Percentiles rank a stretch among this genome's conserved stretches.
Conservation (phyloP, 768 basidiomycete genomes). For the Tulasnella sp. region DNA sequence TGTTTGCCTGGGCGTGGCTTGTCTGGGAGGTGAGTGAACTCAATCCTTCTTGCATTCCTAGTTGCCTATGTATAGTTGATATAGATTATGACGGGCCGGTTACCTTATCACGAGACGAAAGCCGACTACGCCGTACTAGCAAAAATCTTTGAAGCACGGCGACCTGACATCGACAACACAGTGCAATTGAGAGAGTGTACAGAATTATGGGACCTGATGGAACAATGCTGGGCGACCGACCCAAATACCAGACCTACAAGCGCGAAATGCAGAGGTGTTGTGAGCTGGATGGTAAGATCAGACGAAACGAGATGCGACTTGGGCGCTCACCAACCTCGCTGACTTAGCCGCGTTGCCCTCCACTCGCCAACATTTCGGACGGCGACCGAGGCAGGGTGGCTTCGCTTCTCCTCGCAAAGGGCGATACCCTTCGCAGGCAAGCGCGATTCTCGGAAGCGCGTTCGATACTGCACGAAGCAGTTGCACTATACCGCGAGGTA, state of each 20-base stretch:
- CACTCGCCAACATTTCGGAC: neutral
- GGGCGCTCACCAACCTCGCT: neutral
- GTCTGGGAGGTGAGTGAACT: neutral
- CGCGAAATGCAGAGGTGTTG: neutral
- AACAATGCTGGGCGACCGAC: neutral
- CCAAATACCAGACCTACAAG: neutral
- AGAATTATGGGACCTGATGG: neutral
- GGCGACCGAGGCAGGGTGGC: neutral
- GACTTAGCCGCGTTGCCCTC: neutral
- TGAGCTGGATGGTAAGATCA: neutral
- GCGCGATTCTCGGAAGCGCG: neutral
- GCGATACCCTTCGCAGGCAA: neutral
- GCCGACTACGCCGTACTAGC: neutral
- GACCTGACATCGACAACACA: neutral
- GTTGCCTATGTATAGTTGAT: neutral
- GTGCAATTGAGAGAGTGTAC: neutral
- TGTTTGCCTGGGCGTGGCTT: conserved; percentile 13
- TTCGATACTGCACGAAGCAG: neutral
- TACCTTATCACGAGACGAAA: neutral
- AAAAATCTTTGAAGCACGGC: neutral
- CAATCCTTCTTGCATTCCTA: neutral
- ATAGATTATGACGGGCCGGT: neutral
- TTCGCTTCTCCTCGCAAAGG: neutral
- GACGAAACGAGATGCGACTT: neutral
- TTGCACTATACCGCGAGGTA: neutral